Conservation (phyloP, 208 protist genomes). For the Angomonas ambiguus region DNA sequence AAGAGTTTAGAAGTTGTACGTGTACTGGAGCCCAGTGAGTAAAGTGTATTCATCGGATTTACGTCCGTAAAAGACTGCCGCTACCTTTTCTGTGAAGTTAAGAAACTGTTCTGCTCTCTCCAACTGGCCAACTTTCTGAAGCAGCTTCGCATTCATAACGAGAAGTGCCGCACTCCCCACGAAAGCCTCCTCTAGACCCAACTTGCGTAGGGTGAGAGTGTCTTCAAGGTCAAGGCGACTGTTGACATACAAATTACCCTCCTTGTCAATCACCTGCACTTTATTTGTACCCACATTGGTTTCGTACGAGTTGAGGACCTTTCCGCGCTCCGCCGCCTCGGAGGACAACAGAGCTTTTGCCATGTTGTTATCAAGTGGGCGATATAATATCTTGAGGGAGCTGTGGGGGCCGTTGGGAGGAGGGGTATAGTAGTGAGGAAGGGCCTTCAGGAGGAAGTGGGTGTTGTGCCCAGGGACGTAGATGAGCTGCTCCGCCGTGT, state of each 20-base stretch:
- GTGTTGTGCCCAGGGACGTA: conserved; percentile 1
- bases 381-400: background rate
- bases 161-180: background rate
- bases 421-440: background rate
- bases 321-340: background rate
- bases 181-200: background rate
- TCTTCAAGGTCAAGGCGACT: background rate
- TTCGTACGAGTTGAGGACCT: background rate
- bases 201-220: background rate
- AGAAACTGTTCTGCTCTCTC: background rate
- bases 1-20: too few relatives aligned
- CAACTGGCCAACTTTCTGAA: background rate
- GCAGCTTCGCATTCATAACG: background rate
- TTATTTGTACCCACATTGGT: background rate
- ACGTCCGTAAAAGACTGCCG: too few relatives aligned
- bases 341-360: background rate
- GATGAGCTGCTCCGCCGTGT: background rate
- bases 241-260: background rate
- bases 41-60: too few relatives aligned
- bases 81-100: background rate
- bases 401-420: background rate
- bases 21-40: too few relatives aligned
- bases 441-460: background rate
- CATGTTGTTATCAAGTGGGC: background rate
- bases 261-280: background rate